Conservation (phyloP, 331 rosid genomes). For the Erythrophleum ivorense region DNA sequence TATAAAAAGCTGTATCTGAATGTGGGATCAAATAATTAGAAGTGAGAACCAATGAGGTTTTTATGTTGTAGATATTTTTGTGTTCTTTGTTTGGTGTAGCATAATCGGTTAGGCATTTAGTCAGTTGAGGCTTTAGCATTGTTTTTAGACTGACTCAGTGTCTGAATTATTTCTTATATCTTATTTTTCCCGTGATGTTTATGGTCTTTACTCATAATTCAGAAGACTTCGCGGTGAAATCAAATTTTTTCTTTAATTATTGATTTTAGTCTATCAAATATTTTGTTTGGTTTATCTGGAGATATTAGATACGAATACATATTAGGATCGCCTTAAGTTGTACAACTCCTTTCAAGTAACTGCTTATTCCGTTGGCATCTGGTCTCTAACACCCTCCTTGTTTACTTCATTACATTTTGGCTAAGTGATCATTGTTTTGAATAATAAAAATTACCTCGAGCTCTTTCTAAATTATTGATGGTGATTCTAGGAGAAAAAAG, state of each 20-base stretch:
- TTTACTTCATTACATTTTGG: neutral
- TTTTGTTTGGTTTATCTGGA: neutral
- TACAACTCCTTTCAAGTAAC: neutral
- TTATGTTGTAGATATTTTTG: neutral
- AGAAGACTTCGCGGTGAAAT: neutral
- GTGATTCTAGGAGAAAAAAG: neutral
- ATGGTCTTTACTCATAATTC: neutral
- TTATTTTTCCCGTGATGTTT: neutral
- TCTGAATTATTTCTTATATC: neutral
- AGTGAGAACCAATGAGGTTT: neutral
- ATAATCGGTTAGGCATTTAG: neutral
- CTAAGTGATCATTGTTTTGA: neutral
- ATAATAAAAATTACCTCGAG: neutral
- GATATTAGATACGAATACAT: neutral
- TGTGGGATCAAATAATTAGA: slow-evolving; percentile 12
- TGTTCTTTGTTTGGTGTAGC: neutral
- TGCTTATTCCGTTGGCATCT: slow-evolving; percentile 17
- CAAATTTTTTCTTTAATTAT: neutral
- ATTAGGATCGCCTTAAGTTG: neutral
- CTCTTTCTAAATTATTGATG: neutral
- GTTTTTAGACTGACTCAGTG: neutral
- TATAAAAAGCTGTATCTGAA: neutral
- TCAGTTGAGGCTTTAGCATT: neutral
- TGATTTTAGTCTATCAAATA: neutral
- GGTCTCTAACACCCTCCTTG: neutral